These are phyloP conservation scores for Elasticomyces elasticus DNA, from an alignment of 495 filamentous ascomycete species.

Conservation along the genomic window DNA sequence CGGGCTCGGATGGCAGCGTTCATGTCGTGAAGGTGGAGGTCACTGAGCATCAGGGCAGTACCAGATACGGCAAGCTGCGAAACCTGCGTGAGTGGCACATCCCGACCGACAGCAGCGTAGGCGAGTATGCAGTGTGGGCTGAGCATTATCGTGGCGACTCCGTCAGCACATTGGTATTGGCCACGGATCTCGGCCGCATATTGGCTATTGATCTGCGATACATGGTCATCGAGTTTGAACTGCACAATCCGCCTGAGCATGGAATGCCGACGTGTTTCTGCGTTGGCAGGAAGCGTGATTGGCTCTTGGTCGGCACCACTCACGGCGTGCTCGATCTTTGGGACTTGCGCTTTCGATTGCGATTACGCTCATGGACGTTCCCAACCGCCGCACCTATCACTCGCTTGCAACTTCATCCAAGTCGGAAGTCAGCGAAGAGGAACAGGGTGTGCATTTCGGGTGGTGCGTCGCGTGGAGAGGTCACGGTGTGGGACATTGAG, in stretches of 20 bases:
- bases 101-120: constrained; percentile 32
- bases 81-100: constrained; percentile 74
- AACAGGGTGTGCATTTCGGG: constrained; percentile 80
- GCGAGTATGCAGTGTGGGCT: constrained; percentile 78
- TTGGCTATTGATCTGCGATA: constrained; percentile 78
- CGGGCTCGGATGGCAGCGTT: constrained; percentile 80
- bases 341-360: constrained; percentile 87
- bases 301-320: constrained; percentile 84
- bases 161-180: constrained; percentile 70
- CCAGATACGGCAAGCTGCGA: constrained; percentile 65
- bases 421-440: constrained; percentile 36
- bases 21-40: constrained; percentile 83
- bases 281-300: constrained; percentile 70
- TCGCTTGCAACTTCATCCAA: constrained; percentile 64
- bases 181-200: constrained; percentile 75
- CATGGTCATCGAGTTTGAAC: constrained; percentile 69
- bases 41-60: constrained; percentile 43
- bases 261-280: constrained; percentile 91
- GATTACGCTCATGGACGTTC: constrained; percentile 81
- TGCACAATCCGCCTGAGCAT: constrained; percentile 88
- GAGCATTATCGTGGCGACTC: constrained; percentile 82
- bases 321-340: constrained; percentile 90
- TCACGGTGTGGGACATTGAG: constrained; percentile 94
- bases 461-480: constrained; percentile 80
- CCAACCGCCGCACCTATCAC: constrained; percentile 74